phyloP scores from a whole-genome alignment of 352 stramenopile species.

The Pythium insidiosum region DNA sequence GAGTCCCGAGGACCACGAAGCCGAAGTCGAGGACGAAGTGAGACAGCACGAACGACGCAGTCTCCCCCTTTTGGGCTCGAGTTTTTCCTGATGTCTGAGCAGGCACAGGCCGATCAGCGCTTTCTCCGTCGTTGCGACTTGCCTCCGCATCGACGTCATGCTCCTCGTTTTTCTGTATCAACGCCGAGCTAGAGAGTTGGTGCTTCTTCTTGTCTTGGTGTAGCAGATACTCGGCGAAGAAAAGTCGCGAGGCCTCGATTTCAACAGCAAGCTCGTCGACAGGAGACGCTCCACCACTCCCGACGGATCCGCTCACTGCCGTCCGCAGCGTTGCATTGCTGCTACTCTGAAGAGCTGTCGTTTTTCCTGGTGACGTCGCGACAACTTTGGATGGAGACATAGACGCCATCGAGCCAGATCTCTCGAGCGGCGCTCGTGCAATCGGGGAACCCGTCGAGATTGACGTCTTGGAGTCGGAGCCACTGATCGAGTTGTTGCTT shows the following conservation, averaged over 20 bases:
- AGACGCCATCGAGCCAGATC: background rate
- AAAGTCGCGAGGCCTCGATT: conserved; percentile 74
- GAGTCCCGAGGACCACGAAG: conserved; percentile 88
- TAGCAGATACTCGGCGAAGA: conserved; percentile 83
- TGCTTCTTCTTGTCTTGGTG: conserved; percentile 34
- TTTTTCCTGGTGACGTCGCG: conserved; percentile 8
- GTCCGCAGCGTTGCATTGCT: conserved; percentile 13
- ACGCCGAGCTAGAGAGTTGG: too few species aligned
- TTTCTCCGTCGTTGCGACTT: background rate
- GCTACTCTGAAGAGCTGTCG: background rate
- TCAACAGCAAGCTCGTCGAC: conserved; percentile 77
- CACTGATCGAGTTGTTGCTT: background rate
- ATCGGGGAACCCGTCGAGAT: conserved; percentile 21
- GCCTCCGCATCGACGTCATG: too few species aligned
- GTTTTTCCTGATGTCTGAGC: conserved; percentile 2
- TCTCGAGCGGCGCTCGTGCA: too few species aligned
- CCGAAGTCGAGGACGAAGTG: conserved; percentile 92
- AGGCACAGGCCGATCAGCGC: background rate
- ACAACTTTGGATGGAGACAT: conserved; percentile 2
- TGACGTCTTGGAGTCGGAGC: conserved; percentile 48
- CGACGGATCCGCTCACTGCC: background rate
- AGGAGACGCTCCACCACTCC: background rate
- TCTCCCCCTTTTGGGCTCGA: conserved; percentile 20
- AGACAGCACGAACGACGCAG: conserved; percentile 76
- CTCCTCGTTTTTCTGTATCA: too few species aligned